Evolutionary conservation across 2,329 filamentous ascomycete genomes (phyloP), one percentile per base, ranked within the genome.

Genomic region (Colletotrichum plurivorum): DNA sequence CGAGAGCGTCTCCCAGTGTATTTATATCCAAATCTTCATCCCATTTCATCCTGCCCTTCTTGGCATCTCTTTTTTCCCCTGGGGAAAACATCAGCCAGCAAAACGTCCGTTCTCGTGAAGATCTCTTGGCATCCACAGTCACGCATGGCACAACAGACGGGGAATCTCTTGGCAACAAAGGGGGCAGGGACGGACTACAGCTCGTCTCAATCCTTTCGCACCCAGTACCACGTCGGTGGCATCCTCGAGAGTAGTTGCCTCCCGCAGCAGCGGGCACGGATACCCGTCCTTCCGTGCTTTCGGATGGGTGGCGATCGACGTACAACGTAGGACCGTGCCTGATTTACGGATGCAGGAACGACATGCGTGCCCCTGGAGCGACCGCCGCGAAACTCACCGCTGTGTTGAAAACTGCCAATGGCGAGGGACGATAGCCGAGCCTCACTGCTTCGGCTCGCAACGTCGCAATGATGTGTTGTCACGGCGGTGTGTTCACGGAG

Each of bases 301-400:
- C 67, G 46, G 62, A 69, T 52, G 46, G 62, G 67, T 46, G 51
- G 51, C n/a, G 22, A n/a, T 66, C 43, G 25, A 43, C 36, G 25
- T 61, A 39, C 55, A 31, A 69, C 45, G 45, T 67, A 45, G 36
- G 51, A 67, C 67, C 45, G 63, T 66, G 55, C 67, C 62, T 61
- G 46, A 12, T n/a, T 20, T 27, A 20, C 7, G 16, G 12, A 15
- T n/a, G 15, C 41, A 16, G 16, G 51, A 45, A 45, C 18, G 5
- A n/a, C 27, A 27, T 52, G 16, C 22, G 4, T 25, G 20, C 31
- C 43, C 53, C 55, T 55, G 39, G 16, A 57, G 67, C 61, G 58
- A 67, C 62, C 22, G 2, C 41, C 27, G 15, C 31, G 6, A 25
- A 46, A n/a, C n/a, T 39, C 20, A 25, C 31, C 52, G 20, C 12